These are phyloP conservation scores for Ascochyta koolunga DNA, from an alignment of 2,329 filamentous ascomycete species.

Conservation along the genomic window DNA sequence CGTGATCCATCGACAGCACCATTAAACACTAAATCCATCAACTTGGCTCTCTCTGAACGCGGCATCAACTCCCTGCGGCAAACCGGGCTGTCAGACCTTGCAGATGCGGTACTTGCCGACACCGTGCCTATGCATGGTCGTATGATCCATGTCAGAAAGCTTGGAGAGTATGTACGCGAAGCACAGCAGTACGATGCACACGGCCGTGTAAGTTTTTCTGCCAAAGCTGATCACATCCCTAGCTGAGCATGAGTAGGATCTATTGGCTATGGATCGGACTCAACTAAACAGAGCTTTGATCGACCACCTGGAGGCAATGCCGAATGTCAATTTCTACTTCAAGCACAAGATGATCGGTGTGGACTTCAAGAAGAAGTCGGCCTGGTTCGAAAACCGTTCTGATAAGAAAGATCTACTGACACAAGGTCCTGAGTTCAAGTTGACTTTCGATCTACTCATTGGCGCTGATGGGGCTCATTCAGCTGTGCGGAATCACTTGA, in stretches of 20 bases:
- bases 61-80: conserved; percentile 86
- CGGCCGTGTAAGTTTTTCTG: conserved; percentile 70
- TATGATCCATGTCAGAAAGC: conserved; percentile 84
- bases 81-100: conserved; percentile 68
- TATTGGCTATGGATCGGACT: conserved; percentile 84
- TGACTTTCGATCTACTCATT: conserved; percentile 90
- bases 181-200: conserved; percentile 91
- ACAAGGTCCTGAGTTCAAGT: conserved; percentile 69
- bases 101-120: conserved; percentile 74
- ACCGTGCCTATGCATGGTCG: conserved; percentile 94
- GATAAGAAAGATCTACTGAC: conserved; percentile 29
- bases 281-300: conserved; percentile 83
- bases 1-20: conserved; percentile 81
- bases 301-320: conserved; percentile 79
- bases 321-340: conserved; percentile 92
- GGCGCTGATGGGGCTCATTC: conserved; percentile 96
- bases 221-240: not conserved
- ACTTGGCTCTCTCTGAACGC: conserved; percentile 89
- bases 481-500: conserved; percentile 86
- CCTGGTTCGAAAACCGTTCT: conserved; percentile 77
- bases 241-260: conserved; percentile 62
- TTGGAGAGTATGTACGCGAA: conserved; percentile 73
- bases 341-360: conserved; percentile 91
- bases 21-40: conserved; percentile 98
- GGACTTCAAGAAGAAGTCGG: conserved; percentile 77